Base-by-base conservation (phyloP, 768 basidiomycete species). In the Mycena indigotica region DNA sequence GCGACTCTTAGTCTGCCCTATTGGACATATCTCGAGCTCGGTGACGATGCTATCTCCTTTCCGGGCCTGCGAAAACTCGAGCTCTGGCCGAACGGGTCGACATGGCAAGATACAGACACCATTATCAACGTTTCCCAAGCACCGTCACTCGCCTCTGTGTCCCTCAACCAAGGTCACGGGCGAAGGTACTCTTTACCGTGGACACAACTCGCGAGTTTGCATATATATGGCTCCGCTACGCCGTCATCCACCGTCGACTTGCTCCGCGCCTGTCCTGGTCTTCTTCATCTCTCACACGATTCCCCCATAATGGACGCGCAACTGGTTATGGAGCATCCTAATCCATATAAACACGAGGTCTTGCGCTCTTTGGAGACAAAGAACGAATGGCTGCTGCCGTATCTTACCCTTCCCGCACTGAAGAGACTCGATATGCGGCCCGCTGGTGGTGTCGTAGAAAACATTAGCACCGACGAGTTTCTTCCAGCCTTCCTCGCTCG, bases 381-480 rank as follows among this genome's bases (percentile, higher is more conserved):
- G 23, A 48, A 48, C 46, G 46, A 48, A 26, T 48, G 46, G 46
- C 12, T 48, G 6, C 46, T 48, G 13, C 46, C 46, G 6, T 28
- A 48, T 21, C 25, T 48, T 5, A 48, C 46, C 6, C 46, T 48
- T n/a, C 46, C 46, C 12, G 21, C 46, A 5, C 25, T 48, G 13
- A 23, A 48, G 25, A 5, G 46, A 13, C 46, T 48, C 46, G 46
- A 48, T 26, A 15, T 48, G 24, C 46, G 46, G 4, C 46, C 46
- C 5, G 46, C 46, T n/a, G 46, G 46, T 21, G 46, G 46, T 5
- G 46, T 48, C 25, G 46, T 48, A 8, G 46, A 48, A 13, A 48
- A 48, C 25, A 48, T 48, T 26, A 48, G n/a, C 46, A 48, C 46
- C 15, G 46, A 48, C 46, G 46, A 5, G 21, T 48, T 48, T 26